Evolutionary conservation across 176 grass and related monocot genomes (phyloP).

Genomic region (Triticum timopheevii): DNA sequence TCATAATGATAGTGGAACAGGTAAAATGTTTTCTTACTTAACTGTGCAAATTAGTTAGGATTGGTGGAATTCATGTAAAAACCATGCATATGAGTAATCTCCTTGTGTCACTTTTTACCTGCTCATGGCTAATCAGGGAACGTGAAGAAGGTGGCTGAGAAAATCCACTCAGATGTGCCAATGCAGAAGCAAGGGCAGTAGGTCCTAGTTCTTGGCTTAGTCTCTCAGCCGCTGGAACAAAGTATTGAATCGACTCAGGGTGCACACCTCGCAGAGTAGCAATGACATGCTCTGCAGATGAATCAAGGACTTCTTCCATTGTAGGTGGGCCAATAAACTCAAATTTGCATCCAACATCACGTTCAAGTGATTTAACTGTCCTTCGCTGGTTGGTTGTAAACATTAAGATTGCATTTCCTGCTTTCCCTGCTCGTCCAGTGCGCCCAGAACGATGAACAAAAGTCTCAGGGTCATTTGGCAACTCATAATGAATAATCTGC

Average conservation of each 20-base stretch:
- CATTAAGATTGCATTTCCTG: conserved; percentile 92
- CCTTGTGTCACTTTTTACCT: conserved; percentile 46
- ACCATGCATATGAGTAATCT: conserved; percentile 14
- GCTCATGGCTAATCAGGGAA: conserved; percentile 88
- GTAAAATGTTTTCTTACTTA: neutral
- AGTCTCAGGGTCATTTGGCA: conserved; percentile 95
- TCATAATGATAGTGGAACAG: neutral
- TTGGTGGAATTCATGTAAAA: conserved; percentile 18
- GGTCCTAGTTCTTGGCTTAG: conserved; percentile 70
- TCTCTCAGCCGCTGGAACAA: conserved; percentile 70
- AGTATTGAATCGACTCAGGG: conserved; percentile 70
- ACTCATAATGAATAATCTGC: conserved; percentile 97
- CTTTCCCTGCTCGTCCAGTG: conserved; percentile 96
- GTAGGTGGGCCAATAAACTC: conserved; percentile 75
- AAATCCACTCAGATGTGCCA: conserved; percentile 99
- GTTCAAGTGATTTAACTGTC: conserved; percentile 92
- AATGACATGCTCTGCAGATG: conserved; percentile 93
- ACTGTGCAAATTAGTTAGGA: neutral
- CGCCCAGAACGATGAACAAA: conserved; percentile 99
- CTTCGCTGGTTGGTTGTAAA: conserved; percentile 89
- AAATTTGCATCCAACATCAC: conserved; percentile 86
- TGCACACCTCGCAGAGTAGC: conserved; percentile 82
- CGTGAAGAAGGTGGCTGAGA: conserved; percentile 91
- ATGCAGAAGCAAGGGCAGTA: conserved; percentile 84
- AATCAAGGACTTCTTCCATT: conserved; percentile 78